These are phyloP conservation scores for Aspergillus leporis DNA, from an alignment of 495 filamentous ascomycete genomes.

Conservation along the genomic window DNA sequence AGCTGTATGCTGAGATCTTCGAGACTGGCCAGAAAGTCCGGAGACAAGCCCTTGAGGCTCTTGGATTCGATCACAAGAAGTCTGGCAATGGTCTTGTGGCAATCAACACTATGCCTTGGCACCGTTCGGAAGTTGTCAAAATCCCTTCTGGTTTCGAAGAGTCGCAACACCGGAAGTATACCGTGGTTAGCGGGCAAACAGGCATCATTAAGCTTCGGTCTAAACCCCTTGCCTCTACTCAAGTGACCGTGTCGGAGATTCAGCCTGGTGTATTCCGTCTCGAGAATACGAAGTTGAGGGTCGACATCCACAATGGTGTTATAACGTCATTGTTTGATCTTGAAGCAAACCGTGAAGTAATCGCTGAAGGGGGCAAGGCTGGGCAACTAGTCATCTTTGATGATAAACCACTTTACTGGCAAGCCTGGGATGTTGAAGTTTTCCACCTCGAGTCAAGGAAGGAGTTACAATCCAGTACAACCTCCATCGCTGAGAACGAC, in stretches of 20 bases:
- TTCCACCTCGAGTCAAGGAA: slow-evolving; percentile 88
- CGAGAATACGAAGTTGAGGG: slow-evolving; percentile 69
- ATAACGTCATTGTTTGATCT: slow-evolving; percentile 84
- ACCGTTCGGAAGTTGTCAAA: slow-evolving; percentile 68
- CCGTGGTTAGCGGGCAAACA: slow-evolving; percentile 43
- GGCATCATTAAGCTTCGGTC: slow-evolving; percentile 51
- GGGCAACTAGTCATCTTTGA: slow-evolving; percentile 95
- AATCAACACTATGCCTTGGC: slow-evolving; percentile 85
- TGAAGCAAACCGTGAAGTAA: slow-evolving; percentile 67
- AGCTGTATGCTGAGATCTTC: slow-evolving; percentile 84
- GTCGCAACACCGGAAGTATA: slow-evolving; percentile 43
- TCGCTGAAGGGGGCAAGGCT: slow-evolving; percentile 76
- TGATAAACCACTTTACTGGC: slow-evolving; percentile 98
- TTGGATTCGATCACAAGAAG: slow-evolving; percentile 56
- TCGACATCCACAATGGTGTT: slow-evolving; percentile 68
- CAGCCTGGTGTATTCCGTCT: slow-evolving; percentile 72
- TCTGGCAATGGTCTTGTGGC: slow-evolving; percentile 44
- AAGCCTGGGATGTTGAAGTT: slow-evolving; percentile 98
- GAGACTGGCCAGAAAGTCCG: slow-evolving; percentile 70
- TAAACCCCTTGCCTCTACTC: slow-evolving; percentile 33
- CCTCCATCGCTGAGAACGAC: slow-evolving; percentile 69
- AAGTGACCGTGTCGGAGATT: slow-evolving; percentile 65
- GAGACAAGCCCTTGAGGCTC: slow-evolving; percentile 61
- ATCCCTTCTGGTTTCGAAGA: slow-evolving; percentile 44
- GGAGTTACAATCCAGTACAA: slow-evolving; percentile 64